phyloP scores from a whole-genome alignment of 2,329 filamentous ascomycete genomes.

The Penicillium sp. region DNA sequence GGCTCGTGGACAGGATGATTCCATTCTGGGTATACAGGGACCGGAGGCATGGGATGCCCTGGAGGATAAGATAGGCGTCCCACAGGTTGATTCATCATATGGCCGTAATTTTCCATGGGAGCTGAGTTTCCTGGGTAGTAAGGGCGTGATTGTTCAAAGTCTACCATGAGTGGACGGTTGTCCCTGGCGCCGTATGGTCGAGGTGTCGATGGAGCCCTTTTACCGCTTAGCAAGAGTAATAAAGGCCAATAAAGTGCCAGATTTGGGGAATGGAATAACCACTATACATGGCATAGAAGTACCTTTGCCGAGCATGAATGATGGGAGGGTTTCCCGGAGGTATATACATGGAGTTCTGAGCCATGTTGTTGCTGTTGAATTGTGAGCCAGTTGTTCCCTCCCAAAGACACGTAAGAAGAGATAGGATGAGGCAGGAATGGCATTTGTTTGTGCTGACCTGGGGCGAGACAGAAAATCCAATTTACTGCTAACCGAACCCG shows the following conservation, averaged over 20 bases:
- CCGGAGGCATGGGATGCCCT: constrained; percentile 28
- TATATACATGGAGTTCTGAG: constrained; percentile 33
- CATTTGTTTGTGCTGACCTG: constrained; percentile 34
- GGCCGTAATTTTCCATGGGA: constrained; percentile 28
- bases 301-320: constrained; percentile 40
- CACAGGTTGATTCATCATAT: constrained; percentile 27
- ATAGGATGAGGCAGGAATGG: constrained; percentile 1
- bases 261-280: constrained; percentile 2
- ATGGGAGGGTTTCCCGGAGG: constrained; percentile 28
- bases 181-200: constrained; percentile 31
- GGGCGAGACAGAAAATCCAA: constrained; percentile 35
- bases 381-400: constrained; percentile 25
- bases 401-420: not conserved
- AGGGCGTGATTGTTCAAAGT: constrained; percentile 30
- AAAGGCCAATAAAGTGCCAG: constrained; percentile 9
- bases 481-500: constrained; percentile 30
- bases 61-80: constrained; percentile 32
- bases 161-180: constrained; percentile 27
- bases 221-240: constrained; percentile 27
- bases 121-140: constrained; percentile 31
- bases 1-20: constrained; percentile 35
- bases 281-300: constrained; percentile 18
- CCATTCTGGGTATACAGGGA: constrained; percentile 35
- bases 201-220: constrained; percentile 31
- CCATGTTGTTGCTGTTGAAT: constrained; percentile 24